These are phyloP conservation scores for Pseudofabraea citricarpa DNA, from an alignment of 2,329 filamentous ascomycete species.

Conservation along the genomic window DNA sequence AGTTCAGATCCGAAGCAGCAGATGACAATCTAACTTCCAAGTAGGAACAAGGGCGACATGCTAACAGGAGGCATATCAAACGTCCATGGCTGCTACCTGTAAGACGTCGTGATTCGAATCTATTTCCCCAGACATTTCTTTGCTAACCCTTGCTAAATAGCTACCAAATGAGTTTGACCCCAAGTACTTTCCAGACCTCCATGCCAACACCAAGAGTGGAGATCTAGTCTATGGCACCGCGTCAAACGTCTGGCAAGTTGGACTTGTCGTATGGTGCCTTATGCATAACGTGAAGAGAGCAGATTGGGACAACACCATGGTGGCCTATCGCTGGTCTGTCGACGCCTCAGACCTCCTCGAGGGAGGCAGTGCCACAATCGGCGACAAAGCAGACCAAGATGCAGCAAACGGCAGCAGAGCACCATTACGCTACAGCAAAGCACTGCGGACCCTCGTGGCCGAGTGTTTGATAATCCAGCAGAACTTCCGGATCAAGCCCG, in stretches of 20 bases:
- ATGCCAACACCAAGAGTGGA: background rate
- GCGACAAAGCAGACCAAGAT: slow-evolving; percentile 1
- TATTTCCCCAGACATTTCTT: too few relatives aligned
- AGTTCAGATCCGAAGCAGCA: too few relatives aligned
- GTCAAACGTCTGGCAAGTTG: background rate
- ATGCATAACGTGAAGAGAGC: background rate
- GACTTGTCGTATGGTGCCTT: background rate
- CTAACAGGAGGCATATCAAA: too few relatives aligned
- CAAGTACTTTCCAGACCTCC: background rate
- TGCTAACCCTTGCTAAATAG: too few relatives aligned
- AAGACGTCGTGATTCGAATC: too few relatives aligned
- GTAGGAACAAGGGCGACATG: too few relatives aligned
- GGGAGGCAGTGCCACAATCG: background rate
- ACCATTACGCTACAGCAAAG: background rate
- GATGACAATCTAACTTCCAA: too few relatives aligned
- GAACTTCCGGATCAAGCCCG: background rate
- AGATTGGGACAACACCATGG: background rate
- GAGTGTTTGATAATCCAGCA: background rate
- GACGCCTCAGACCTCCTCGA: background rate
- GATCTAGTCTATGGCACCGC: background rate
- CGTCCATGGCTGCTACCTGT: background rate
- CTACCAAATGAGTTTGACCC: background rate
- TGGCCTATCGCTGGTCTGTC: background rate
- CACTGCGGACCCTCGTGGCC: background rate
- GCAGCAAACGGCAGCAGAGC: background rate